These are phyloP conservation scores for Penicillium argentinense DNA, from an alignment of 495 filamentous ascomycete species.

Conservation along the genomic window DNA sequence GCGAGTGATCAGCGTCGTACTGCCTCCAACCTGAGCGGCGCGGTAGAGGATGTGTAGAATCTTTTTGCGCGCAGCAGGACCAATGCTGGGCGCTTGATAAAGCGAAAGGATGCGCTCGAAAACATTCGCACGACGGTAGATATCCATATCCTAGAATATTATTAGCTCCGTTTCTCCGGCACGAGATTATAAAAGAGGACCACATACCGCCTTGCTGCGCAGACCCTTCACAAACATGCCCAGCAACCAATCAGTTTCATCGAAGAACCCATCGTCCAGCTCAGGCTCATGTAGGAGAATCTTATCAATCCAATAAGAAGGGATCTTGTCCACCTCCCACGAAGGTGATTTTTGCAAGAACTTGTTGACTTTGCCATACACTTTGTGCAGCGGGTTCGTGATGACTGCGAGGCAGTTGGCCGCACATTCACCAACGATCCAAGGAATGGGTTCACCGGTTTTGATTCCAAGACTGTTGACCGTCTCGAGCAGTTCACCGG, in stretches of 20 bases:
- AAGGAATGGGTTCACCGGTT: slow-evolving; percentile 57
- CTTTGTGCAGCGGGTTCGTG: slow-evolving; percentile 71
- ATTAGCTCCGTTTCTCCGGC: slow-evolving; percentile 2
- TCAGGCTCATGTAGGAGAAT: slow-evolving; percentile 69
- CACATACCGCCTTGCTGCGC: slow-evolving; percentile 52
- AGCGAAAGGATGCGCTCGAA: slow-evolving; percentile 77
- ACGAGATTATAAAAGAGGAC: no score
- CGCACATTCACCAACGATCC: slow-evolving; percentile 72
- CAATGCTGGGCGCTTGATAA: slow-evolving; percentile 64
- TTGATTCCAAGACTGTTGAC: slow-evolving; percentile 53
- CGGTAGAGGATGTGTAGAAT: slow-evolving; percentile 73
- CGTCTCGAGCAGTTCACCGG: slow-evolving; percentile 77
- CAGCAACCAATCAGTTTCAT: slow-evolving; percentile 79
- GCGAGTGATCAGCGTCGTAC: slow-evolving; percentile 81
- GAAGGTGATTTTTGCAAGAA: slow-evolving; percentile 74
- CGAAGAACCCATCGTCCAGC: slow-evolving; percentile 70
- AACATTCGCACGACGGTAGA: slow-evolving; percentile 78
- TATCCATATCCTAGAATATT: slow-evolving; percentile 62
- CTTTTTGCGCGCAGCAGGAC: slow-evolving; percentile 59
- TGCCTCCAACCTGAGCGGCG: slow-evolving; percentile 71
- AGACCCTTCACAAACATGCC: slow-evolving; percentile 71
- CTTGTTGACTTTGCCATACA: slow-evolving; percentile 84
- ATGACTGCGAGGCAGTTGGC: slow-evolving; percentile 66
- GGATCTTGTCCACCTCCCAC: slow-evolving; percentile 74
- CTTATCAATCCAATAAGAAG: slow-evolving; percentile 68